A percentile compares a stretch with the other conserved stretches of the same genome.
phyloP scores from a whole-genome alignment of 129 eudicot species.

The Silybum marianum region DNA sequence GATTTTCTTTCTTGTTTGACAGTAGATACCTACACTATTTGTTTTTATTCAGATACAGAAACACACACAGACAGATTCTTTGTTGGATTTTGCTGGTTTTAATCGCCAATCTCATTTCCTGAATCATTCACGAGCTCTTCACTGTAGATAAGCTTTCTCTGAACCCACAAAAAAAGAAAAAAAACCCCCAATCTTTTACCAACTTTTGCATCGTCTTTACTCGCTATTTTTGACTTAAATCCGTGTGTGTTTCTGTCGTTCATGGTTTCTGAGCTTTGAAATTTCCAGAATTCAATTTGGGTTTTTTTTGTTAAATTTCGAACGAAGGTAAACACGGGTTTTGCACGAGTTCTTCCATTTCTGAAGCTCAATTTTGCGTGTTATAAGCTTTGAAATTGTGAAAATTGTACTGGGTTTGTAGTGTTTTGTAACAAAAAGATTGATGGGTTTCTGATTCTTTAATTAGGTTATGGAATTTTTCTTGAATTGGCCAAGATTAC shows the following conservation, averaged over 20 bases:
- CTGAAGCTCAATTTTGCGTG: neutral
- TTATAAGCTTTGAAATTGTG: neutral
- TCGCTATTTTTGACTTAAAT: neutral
- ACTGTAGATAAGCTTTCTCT: slow-evolving; percentile 12
- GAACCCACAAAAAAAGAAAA: neutral
- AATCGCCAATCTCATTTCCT: slow-evolving; percentile 2
- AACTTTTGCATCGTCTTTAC: neutral
- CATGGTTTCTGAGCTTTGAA: neutral
- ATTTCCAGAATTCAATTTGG: slow-evolving; percentile 2
- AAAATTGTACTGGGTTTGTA: neutral
- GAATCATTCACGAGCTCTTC: slow-evolving; percentile 22
- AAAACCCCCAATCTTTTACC: neutral
- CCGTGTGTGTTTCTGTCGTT: neutral
- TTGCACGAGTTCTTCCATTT: neutral
- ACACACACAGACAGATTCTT: neutral
- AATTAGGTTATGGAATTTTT: slow-evolving; percentile 2
- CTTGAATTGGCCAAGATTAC: neutral
- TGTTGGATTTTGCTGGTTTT: neutral
- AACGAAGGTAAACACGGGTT: slow-evolving; percentile 3
- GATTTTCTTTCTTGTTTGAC: neutral
- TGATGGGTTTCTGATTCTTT: neutral
- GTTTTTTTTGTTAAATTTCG: neutral
- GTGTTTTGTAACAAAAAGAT: neutral
- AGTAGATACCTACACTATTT: slow-evolving; percentile 11
- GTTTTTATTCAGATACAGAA: neutral